phyloP scores from a whole-genome alignment of 805 yeast species.

The Suhomyces vadensis region DNA sequence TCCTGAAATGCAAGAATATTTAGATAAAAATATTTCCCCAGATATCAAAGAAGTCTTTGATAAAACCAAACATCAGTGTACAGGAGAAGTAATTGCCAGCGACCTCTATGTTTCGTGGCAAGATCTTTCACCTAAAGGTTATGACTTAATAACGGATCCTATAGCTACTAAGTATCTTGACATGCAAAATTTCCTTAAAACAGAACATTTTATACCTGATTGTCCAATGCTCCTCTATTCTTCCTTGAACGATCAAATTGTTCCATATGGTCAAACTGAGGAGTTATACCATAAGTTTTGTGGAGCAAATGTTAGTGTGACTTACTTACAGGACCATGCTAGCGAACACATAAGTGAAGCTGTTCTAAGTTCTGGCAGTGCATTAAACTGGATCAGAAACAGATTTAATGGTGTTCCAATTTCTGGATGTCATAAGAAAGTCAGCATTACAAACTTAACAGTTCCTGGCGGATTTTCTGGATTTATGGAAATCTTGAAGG shows the following conservation, averaged over 20 bases:
- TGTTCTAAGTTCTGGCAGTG: conserved; percentile 16
- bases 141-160: neutral
- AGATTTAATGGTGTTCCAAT: conserved; percentile 16
- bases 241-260: conserved; percentile 12
- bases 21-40: conserved; percentile 8
- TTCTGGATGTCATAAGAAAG: too few relatives aligned
- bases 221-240: conserved; percentile 15
- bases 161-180: conserved; percentile 3
- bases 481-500: too few relatives aligned
- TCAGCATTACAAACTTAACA: too few relatives aligned
- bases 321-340: conserved; percentile 12
- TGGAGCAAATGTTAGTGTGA: neutral
- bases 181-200: neutral
- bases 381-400: conserved; percentile 19
- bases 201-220: conserved; percentile 8
- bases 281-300: conserved; percentile 29
- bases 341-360: conserved; percentile 29
- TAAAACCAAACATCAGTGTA: conserved; percentile 2
- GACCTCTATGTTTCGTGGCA: conserved; percentile 1
- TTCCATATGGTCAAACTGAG: conserved; percentile 11
- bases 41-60: conserved; percentile 1
- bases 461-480: too few relatives aligned
- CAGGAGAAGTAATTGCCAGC: neutral
- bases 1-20: conserved; percentile 20
- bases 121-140: conserved; percentile 1